phyloP scores from a whole-genome alignment of 1,139 yeast species.

The Debaryomyces fabryi region DNA sequence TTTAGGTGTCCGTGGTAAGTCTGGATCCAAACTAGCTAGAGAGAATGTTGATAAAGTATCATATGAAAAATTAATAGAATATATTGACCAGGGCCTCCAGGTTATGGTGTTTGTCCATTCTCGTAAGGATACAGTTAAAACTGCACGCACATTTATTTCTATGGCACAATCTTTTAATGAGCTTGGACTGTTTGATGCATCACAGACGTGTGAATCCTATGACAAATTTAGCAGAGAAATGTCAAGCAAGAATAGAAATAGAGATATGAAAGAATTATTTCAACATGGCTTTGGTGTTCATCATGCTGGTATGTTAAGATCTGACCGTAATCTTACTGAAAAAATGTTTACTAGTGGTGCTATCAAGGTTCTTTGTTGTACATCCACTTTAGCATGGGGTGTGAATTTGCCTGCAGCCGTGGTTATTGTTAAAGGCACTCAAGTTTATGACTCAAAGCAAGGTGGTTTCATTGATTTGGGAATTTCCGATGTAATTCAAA shows the following conservation, averaged over 20 bases:
- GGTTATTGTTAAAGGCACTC: slow-evolving; percentile 95
- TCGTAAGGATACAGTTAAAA: slow-evolving; percentile 85
- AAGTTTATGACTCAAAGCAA: slow-evolving; percentile 88
- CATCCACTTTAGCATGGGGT: slow-evolving; percentile 99
- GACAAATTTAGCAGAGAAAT: slow-evolving; percentile 64
- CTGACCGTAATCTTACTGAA: slow-evolving; percentile 89
- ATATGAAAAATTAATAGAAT: slow-evolving; percentile 73
- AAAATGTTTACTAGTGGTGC: slow-evolving; percentile 85
- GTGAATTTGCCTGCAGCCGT: slow-evolving; percentile 98
- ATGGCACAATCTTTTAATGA: slow-evolving; percentile 68
- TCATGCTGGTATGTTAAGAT: slow-evolving; percentile 95
- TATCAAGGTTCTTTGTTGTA: slow-evolving; percentile 88
- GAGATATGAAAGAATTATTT: slow-evolving; percentile 80
- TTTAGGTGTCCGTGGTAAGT: slow-evolving; percentile 85
- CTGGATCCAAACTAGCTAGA: slow-evolving; percentile 65
- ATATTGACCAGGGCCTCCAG: slow-evolving; percentile 73
- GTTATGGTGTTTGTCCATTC: slow-evolving; percentile 98
- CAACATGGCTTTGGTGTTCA: slow-evolving; percentile 88
- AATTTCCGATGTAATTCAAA: slow-evolving; percentile 94
- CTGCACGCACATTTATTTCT: slow-evolving; percentile 72
- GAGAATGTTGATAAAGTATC: slow-evolving; percentile 78
- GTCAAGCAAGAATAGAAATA: slow-evolving; percentile 66
- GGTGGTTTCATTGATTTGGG: slow-evolving; percentile 96
- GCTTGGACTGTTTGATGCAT: slow-evolving; percentile 60
- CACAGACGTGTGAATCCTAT: slow-evolving; percentile 46